Conservation (phyloP, 306 rosid genomes). For the Rubus parviflorus region DNA sequence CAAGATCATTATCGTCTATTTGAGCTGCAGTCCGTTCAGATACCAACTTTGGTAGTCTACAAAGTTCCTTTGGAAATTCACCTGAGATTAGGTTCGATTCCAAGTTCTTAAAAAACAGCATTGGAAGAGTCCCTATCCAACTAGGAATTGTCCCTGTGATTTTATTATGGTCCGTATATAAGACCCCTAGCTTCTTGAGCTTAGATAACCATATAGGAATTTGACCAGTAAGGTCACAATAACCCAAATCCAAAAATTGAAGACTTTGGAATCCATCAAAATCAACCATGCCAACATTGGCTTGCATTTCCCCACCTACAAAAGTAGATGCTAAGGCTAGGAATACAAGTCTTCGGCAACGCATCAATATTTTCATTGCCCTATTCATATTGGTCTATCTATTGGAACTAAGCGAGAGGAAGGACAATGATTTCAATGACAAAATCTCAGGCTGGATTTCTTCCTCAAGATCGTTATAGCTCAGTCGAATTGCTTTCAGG, state of each 20-base stretch:
- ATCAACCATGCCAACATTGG: background rate
- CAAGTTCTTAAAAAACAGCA: background rate
- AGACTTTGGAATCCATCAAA: background rate
- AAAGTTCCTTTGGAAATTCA: background rate
- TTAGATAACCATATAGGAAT: background rate
- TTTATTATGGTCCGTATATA: background rate
- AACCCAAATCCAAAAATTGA: background rate
- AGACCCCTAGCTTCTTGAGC: background rate
- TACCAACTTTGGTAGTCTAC: background rate
- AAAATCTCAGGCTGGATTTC: background rate
- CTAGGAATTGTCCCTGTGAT: background rate
- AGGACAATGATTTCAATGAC: background rate
- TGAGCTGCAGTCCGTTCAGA: background rate
- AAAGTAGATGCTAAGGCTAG: background rate
- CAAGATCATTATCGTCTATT: background rate
- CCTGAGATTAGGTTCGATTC: background rate
- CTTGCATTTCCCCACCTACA: background rate
- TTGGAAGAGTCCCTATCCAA: background rate
- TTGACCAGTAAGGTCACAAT: background rate
- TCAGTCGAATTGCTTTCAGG: background rate
- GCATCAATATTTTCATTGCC: background rate
- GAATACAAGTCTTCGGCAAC: background rate
- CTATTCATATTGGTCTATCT: background rate
- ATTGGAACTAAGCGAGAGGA: background rate
- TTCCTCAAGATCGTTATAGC: background rate